Base-by-base conservation (phyloP, 768 basidiomycete species). In the Mycena polygramma region DNA sequence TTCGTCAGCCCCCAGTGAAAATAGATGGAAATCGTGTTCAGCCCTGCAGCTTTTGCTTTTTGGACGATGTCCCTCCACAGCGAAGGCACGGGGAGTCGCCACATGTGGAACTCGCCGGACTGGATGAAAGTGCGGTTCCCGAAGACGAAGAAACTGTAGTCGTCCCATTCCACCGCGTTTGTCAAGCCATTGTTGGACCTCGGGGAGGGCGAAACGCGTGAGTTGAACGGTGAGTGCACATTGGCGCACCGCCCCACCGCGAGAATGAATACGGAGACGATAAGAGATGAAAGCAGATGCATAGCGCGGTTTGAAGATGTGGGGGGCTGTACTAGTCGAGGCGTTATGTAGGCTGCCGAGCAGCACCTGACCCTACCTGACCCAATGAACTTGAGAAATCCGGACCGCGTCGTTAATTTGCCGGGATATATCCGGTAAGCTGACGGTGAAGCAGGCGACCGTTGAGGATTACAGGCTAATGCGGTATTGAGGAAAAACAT, bases 1-100 rank as follows among this genome's bases (percentile, higher is more conserved):
- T 91, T 87, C 39, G 84, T 82, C 54, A 89, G 68, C 6, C 82
- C 90, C 90, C 89, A 88, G 69, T 91, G 89, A 2, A 84, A 82
- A 73, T 91, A 91, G 45, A 91, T 80, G 61, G 88, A 87, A 64
- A 89, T 78, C 0, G 85, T 82, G 49, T 90, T 91, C 68, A 91
- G 83, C 7, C 90, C 91, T 0, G 87, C 87, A 2, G 89, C 89
- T 66, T 88, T 89, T 66, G 85, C 78, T 75, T 88, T 91, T 65
- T 91, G 87, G 49, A 91, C 82, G 45, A 91, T 83, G 73, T 91
- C 90, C 20, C 83, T 78, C 89, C 90, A 91, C 36, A 91, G 79
- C 13, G 83, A 83, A 37, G 88, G 89, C 4, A 90, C 88, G 19
- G 89, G 90, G 24, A 91, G 79, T 35, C 89, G 85, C 79, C 87